Percentiles rank a stretch among this genome's conserved stretches.
Evolutionary conservation across 2,329 filamentous ascomycete species (phyloP).

Genomic region (Arachnomyces sp.): DNA sequence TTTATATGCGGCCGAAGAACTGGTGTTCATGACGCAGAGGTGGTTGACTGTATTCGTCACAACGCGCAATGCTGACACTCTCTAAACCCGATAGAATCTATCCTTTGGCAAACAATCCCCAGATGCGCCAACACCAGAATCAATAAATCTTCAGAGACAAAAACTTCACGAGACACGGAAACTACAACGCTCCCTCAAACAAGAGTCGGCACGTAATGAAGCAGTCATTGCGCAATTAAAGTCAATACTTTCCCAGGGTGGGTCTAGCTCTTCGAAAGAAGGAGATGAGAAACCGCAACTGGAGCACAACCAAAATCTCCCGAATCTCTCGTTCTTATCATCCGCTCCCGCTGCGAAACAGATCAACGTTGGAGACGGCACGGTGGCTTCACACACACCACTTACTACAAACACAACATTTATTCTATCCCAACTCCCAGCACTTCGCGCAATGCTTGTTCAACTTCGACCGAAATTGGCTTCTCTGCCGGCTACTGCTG

Average conservation of each 20-base stretch:
- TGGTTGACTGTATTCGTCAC: too few species aligned
- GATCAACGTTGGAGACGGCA: slow-evolving; percentile 37
- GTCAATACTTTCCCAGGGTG: slow-evolving; percentile 40
- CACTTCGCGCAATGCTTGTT: slow-evolving; percentile 62
- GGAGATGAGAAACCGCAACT: slow-evolving; percentile 11
- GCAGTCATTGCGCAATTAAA: slow-evolving; percentile 59
- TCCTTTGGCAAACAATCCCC: slow-evolving; percentile 22
- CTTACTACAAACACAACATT: slow-evolving; percentile 52
- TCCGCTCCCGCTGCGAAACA: slow-evolving; percentile 39
- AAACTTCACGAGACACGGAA: slow-evolving; percentile 71
- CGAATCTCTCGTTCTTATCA: slow-evolving; percentile 50
- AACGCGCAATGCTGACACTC: not conserved
- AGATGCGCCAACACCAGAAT: slow-evolving; percentile 53
- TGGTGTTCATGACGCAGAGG: too few species aligned
- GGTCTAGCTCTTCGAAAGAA: slow-evolving; percentile 5
- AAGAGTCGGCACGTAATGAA: slow-evolving; percentile 65
- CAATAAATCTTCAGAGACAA: slow-evolving; percentile 61
- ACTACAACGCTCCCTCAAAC: slow-evolving; percentile 59
- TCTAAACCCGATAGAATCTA: slow-evolving; percentile 26
- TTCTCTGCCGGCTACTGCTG: slow-evolving; percentile 29
- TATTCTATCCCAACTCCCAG: slow-evolving; percentile 72
- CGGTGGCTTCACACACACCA: slow-evolving; percentile 27
- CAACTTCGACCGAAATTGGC: slow-evolving; percentile 58
- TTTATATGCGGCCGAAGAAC: too few species aligned
- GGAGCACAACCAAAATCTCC: slow-evolving; percentile 15